phyloP scores from a whole-genome alignment of 2,329 filamentous ascomycete genomes.

The Diaporthe eres region DNA sequence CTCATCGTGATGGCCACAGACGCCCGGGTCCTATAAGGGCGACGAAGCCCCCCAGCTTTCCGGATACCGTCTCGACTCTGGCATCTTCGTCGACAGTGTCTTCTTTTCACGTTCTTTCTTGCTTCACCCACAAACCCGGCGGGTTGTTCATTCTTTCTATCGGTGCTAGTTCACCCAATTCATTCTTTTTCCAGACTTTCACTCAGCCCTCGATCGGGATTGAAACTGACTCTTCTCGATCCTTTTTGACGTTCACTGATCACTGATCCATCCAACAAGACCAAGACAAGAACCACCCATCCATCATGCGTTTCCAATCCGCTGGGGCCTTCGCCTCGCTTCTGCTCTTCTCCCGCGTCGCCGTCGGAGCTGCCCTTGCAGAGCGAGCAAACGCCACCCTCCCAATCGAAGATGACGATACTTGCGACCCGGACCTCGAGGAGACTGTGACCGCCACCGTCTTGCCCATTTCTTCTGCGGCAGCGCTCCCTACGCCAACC shows the following conservation, averaged over 20 bases:
- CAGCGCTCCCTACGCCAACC: neutral
- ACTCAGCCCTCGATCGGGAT: constrained; percentile 21
- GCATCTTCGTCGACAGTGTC: constrained; percentile 33
- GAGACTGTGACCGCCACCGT: constrained; percentile 36
- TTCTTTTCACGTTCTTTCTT: constrained; percentile 30
- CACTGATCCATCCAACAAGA: neutral
- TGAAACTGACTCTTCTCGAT: neutral
- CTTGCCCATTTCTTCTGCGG: constrained; percentile 26
- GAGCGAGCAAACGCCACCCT: constrained; percentile 26
- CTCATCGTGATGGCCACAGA: constrained; percentile 5
- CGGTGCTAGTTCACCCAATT: constrained; percentile 40
- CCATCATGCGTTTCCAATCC: constrained; percentile 39
- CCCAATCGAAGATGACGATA: constrained; percentile 19
- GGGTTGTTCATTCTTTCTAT: constrained; percentile 41
- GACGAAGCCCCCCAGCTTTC: neutral
- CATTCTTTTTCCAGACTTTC: constrained; percentile 36
- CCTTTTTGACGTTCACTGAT: neutral
- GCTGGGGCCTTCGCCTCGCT: constrained; percentile 37
- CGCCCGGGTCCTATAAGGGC: constrained; percentile 21
- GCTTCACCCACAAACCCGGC: constrained; percentile 31
- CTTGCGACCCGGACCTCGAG: constrained; percentile 37
- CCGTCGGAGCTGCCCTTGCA: constrained; percentile 34
- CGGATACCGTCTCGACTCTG: constrained; percentile 23
- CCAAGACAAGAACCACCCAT: neutral
- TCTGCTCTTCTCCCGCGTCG: constrained; percentile 37